Evolutionary conservation across 139 green algal species (phyloP).

Genomic region (Haematococcus lacustris): DNA sequence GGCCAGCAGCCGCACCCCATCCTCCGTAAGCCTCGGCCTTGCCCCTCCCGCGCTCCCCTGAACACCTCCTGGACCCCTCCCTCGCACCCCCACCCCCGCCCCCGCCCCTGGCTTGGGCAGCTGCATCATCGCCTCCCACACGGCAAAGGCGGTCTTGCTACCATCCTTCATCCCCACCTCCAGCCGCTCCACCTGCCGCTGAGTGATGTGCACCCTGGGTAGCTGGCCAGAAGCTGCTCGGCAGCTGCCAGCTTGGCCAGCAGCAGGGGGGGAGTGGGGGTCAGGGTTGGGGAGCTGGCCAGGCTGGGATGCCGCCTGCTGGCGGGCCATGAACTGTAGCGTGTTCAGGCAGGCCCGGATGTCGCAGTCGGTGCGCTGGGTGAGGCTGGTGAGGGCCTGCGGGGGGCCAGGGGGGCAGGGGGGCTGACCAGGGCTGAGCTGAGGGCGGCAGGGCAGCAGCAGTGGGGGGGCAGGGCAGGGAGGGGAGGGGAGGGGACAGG

Average conservation of each 20-base stretch:
- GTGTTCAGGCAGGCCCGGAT: slow-evolving; percentile 90
- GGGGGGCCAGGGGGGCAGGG: neutral
- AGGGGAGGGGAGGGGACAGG: neutral
- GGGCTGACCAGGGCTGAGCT: too few relatives aligned
- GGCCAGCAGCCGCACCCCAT: neutral
- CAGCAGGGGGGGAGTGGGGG: too few relatives aligned
- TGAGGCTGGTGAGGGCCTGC: slow-evolving; percentile 29
- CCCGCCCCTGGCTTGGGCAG: neutral
- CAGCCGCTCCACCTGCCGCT: slow-evolving; percentile 14
- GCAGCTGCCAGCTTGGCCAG: too few relatives aligned
- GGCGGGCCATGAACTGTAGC: slow-evolving; percentile 77
- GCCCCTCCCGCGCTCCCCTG: neutral
- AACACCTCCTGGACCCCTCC: neutral
- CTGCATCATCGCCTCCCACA: slow-evolving; percentile 61
- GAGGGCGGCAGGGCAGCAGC: too few relatives aligned
- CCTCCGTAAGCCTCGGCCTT: neutral
- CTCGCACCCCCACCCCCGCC: too few relatives aligned
- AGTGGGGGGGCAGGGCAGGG: too few relatives aligned
- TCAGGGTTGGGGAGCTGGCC: too few relatives aligned
- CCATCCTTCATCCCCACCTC: slow-evolving; percentile 74
- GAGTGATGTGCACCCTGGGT: too few relatives aligned
- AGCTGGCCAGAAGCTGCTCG: too few relatives aligned
- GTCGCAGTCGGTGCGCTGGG: slow-evolving; percentile 56
- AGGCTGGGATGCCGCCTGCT: slow-evolving; percentile 5
- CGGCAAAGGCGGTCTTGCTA: slow-evolving; percentile 44